phyloP scores from a whole-genome alignment of 2,329 filamentous ascomycete genomes.

The Penicillium sumatraense region DNA sequence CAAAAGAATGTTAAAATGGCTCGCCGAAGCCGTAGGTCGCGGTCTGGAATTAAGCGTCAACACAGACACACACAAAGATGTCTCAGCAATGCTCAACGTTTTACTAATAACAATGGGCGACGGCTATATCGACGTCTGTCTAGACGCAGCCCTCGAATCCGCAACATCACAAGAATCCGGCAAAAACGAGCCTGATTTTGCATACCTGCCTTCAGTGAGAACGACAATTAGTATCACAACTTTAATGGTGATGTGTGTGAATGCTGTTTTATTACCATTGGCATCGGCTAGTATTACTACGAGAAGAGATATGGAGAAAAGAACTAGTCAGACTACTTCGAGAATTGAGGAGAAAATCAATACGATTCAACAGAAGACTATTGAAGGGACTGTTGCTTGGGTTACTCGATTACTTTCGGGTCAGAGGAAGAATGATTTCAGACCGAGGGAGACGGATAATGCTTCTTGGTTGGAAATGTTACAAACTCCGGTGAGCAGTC shows the following conservation, averaged over 20 bases:
- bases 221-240: constrained; percentile 87
- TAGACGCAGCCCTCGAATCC: constrained; percentile 73
- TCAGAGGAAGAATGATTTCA: constrained; percentile 88
- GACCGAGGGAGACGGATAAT: constrained; percentile 76
- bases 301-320: constrained; percentile 84
- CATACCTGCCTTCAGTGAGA: constrained; percentile 77
- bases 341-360: constrained; percentile 85
- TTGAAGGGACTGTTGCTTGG: constrained; percentile 78
- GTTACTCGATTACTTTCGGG: constrained; percentile 70
- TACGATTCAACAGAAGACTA: constrained; percentile 68
- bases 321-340: constrained; percentile 72
- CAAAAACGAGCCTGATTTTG: constrained; percentile 85
- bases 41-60: constrained; percentile 87
- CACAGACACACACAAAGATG: constrained; percentile 91
- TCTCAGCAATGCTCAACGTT: constrained; percentile 80
- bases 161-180: constrained; percentile 76
- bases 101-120: constrained; percentile 87
- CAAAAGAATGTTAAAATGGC: constrained; percentile 98
- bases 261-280: constrained; percentile 85
- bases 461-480: constrained; percentile 68
- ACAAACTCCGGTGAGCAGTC: constrained; percentile 66
- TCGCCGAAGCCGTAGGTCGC: constrained; percentile 90
- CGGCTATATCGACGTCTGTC: constrained; percentile 70
- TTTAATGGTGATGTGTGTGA: constrained; percentile 90
- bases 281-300: constrained; percentile 90